A percentile compares a stretch with the other conserved stretches of the same genome.
phyloP scores from a whole-genome alignment of 2,329 filamentous ascomycete genomes.

The Hypoxylon sp. region DNA sequence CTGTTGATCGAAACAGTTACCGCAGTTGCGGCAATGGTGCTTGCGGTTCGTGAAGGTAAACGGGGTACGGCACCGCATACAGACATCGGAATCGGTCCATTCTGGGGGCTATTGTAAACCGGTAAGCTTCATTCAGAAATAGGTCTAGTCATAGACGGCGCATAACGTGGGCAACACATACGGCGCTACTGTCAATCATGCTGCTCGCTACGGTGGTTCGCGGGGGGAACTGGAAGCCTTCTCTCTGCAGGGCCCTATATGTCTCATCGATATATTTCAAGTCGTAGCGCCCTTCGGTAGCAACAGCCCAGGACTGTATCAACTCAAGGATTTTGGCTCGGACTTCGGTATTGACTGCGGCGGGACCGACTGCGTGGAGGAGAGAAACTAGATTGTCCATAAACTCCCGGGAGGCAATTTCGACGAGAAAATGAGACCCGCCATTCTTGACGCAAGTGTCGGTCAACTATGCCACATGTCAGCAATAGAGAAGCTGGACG shows the following conservation, averaged over 20 bases:
- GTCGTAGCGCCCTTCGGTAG: constrained; percentile 86
- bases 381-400: constrained; percentile 97
- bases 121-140: constrained; percentile 35
- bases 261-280: constrained; percentile 89
- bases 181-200: constrained; percentile 97
- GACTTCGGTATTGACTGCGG: constrained; percentile 85
- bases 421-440: constrained; percentile 91
- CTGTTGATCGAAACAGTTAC: constrained; percentile 95
- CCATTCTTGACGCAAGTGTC: constrained; percentile 99
- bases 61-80: constrained; percentile 94
- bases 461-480: constrained; percentile 72
- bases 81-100: constrained; percentile 98
- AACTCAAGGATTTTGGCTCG: constrained; percentile 91
- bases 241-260: constrained; percentile 83
- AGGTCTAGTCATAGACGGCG: neutral
- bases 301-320: constrained; percentile 92
- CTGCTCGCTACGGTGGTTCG: constrained; percentile 89
- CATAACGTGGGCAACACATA: constrained; percentile 61
- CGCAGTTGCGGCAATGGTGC: constrained; percentile 97
- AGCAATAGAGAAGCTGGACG: neutral
- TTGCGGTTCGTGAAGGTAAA: constrained; percentile 99
- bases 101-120: constrained; percentile 80
- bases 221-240: constrained; percentile 91
- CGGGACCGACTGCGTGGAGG: constrained; percentile 81
- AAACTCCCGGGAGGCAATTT: constrained; percentile 97